Evolutionary conservation across 2,329 filamentous ascomycete species (phyloP).

Genomic region (Ceratocystis huliohia): DNA sequence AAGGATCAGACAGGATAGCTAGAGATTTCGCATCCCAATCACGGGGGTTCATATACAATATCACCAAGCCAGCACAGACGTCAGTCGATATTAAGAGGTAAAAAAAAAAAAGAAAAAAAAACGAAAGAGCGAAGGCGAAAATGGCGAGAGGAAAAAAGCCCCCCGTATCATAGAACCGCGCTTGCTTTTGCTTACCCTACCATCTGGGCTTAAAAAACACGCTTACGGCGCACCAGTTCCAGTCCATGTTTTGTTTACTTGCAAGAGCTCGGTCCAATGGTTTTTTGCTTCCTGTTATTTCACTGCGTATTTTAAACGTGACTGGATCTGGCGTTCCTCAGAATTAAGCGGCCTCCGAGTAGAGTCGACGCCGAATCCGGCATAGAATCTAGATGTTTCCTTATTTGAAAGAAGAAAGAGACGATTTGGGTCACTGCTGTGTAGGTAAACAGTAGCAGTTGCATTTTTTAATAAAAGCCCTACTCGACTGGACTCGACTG

Average conservation of each 20-base stretch:
- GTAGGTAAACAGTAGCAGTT: background rate
- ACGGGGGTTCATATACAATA: background rate
- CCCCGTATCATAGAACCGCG: background rate
- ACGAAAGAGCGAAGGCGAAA: background rate
- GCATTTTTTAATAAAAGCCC: background rate
- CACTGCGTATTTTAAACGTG: background rate
- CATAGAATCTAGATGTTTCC: background rate
- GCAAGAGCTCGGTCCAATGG: background rate
- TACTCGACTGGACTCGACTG: background rate
- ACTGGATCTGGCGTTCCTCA: background rate
- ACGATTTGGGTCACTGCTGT: background rate
- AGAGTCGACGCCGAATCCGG: background rate
- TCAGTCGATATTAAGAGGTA: background rate
- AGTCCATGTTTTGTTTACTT: no score
- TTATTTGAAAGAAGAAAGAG: background rate
- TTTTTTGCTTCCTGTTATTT: background rate
- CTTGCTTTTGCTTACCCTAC: no score
- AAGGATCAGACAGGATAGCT: background rate
- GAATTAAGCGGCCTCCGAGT: background rate
- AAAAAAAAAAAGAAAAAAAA: background rate
- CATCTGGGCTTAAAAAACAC: no score
- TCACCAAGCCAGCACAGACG: slow-evolving; percentile 6
- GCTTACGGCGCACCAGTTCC: no score
- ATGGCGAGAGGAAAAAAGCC: background rate
- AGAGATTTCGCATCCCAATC: background rate